Conservation (phyloP, 108 stramenopile genomes). For the Bacterosira constricta region DNA sequence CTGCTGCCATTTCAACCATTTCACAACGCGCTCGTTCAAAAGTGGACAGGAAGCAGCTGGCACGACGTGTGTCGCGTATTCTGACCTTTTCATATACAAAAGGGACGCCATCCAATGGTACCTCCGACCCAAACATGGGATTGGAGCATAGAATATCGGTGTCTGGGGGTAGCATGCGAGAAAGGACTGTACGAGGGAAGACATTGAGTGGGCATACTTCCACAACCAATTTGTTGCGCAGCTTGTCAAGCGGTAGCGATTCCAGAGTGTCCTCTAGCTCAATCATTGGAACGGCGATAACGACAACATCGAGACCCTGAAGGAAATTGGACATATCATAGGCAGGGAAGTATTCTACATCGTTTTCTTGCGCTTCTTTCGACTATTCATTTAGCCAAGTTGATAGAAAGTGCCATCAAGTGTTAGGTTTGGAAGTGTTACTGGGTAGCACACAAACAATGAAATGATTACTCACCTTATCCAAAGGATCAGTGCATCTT, state of each 20-base stretch:
- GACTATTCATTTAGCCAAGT: conserved; percentile 40
- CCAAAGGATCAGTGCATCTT: conserved; percentile 71
- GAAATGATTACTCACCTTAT: conserved; percentile 43
- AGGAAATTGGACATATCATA: conserved; percentile 76
- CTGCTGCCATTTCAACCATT: conserved; percentile 92
- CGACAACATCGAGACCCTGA: conserved; percentile 73
- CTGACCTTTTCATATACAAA: conserved; percentile 91
- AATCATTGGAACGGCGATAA: conserved; percentile 79
- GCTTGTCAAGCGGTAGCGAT: conserved; percentile 54
- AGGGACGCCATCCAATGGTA: conserved; percentile 88
- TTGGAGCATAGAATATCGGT: conserved; percentile 92
- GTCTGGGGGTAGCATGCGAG: conserved; percentile 76
- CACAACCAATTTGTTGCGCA: conserved; percentile 79
- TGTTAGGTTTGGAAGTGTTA: not conserved
- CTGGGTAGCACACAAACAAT: not conserved
- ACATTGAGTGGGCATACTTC: conserved; percentile 77
- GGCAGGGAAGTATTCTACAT: conserved; percentile 71
- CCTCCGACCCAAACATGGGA: conserved; percentile 90
- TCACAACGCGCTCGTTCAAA: conserved; percentile 91
- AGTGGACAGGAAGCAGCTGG: conserved; percentile 83
- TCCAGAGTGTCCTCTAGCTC: conserved; percentile 76
- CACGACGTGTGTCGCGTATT: conserved; percentile 72
- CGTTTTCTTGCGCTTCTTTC: conserved; percentile 70
- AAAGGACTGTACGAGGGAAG: conserved; percentile 69
- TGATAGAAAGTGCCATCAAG: no score